phyloP scores from a whole-genome alignment of 345 rosid species.

The rapeseed (Brassica napus) region Da-Ae NC_063436.1:25898501-25899000 shows the following conservation, averaged over 20 bases:
- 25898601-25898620: slow-evolving; percentile 50
- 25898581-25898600: slow-evolving; percentile 40
- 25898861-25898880: neutral
- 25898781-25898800: slow-evolving; percentile 46
- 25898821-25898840: neutral
- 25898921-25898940: neutral
- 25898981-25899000: slow-evolving; percentile 35
- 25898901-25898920: neutral
- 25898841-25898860: neutral
- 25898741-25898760: slow-evolving; percentile 62
- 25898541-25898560: neutral
- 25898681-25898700: slow-evolving; percentile 57
- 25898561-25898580: neutral
- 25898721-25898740: slow-evolving; percentile 61
- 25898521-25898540: neutral
- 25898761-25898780: slow-evolving; percentile 58
- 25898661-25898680: slow-evolving; percentile 51
- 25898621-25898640: slow-evolving; percentile 55
- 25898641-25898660: slow-evolving; percentile 52
- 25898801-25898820: slow-evolving; percentile 42
- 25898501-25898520: slow-evolving; percentile 44
- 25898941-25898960: neutral
- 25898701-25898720: slow-evolving; percentile 50
- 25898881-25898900: neutral
- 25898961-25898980: slow-evolving; percentile 49